phyloP scores from a whole-genome alignment of 1,139 yeast genomes.

The Chernovozyma aurita region DNA sequence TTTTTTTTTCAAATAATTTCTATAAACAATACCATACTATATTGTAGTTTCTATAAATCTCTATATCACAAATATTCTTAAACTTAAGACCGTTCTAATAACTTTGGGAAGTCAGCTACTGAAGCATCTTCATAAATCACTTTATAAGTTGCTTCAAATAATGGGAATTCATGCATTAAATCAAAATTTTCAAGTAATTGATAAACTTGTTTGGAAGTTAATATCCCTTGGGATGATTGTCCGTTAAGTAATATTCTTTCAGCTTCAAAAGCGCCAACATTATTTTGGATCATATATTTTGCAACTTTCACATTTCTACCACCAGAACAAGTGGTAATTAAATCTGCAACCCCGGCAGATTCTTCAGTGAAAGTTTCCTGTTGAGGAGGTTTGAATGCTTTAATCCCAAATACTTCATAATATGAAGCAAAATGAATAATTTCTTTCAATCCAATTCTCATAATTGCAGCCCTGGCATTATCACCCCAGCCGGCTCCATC shows the following conservation, averaged over 20 bases:
- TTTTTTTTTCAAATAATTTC: no score
- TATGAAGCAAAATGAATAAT: constrained; percentile 55
- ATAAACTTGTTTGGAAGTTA: constrained; percentile 85
- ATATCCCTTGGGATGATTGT: constrained; percentile 90
- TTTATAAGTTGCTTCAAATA: constrained; percentile 79
- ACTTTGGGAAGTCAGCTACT: constrained; percentile 58
- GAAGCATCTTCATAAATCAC: constrained; percentile 71
- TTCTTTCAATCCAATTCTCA: constrained; percentile 90
- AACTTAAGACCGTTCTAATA: constrained; percentile 45
- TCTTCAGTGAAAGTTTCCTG: constrained; percentile 84
- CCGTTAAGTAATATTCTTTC: constrained; percentile 84
- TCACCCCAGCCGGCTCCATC: constrained; percentile 98
- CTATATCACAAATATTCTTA: no score
- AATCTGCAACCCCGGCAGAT: constrained; percentile 94
- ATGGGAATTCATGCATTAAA: constrained; percentile 71
- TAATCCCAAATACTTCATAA: constrained; percentile 63
- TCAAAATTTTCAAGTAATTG: constrained; percentile 65
- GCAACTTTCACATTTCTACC: constrained; percentile 94
- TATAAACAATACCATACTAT: no score
- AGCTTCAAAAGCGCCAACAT: constrained; percentile 69
- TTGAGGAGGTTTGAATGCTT: constrained; percentile 63
- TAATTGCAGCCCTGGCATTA: constrained; percentile 92
- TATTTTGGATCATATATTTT: constrained; percentile 66
- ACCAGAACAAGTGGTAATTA: constrained; percentile 93
- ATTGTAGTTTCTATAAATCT: no score